phyloP scores from a whole-genome alignment of 768 basidiomycete genomes.

The Termitomyces heimii region DNA sequence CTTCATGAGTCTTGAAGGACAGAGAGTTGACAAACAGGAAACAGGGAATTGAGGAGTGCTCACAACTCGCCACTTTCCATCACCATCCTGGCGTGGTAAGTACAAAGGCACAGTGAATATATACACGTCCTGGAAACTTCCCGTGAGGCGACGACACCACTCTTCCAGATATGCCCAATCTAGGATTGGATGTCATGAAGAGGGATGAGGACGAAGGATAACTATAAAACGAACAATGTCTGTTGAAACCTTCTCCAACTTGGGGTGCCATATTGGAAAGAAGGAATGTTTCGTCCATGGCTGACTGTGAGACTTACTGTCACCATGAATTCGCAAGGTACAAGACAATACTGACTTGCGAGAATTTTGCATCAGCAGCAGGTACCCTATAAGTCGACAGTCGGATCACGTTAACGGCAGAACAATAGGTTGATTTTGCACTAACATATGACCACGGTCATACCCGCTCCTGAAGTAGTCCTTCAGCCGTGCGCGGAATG shows the following conservation, averaged over 20 bases:
- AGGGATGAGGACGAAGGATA: not conserved
- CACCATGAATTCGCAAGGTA: not conserved
- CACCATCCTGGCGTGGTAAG: constrained; percentile 75
- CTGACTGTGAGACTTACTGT: constrained; percentile 51
- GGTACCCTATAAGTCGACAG: constrained; percentile 62
- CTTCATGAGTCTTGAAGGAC: constrained; percentile 71
- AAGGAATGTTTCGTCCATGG: constrained; percentile 96
- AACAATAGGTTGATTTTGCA: constrained; percentile 5
- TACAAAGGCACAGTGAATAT: constrained; percentile 98
- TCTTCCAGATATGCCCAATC: constrained; percentile 98
- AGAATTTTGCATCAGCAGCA: constrained; percentile 90
- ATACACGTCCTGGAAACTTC: constrained; percentile 89
- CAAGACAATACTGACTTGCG: not conserved
- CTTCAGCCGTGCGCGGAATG: constrained; percentile 76
- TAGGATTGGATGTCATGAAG: constrained; percentile 22
- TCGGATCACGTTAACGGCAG: not conserved
- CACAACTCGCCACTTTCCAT: constrained; percentile 96
- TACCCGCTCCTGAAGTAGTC: constrained; percentile 95
- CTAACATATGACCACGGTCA: constrained; percentile 95
- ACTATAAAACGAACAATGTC: constrained; percentile 66
- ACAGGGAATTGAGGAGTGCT: constrained; percentile 24
- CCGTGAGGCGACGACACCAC: constrained; percentile 89
- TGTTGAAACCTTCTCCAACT: constrained; percentile 95
- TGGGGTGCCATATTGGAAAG: constrained; percentile 97
- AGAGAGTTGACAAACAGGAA: not conserved